Evolutionary conservation across 73 alveolate species (phyloP), one percentile per base, ranked within the genome.

Genomic region (Stentor roeselii): DNA sequence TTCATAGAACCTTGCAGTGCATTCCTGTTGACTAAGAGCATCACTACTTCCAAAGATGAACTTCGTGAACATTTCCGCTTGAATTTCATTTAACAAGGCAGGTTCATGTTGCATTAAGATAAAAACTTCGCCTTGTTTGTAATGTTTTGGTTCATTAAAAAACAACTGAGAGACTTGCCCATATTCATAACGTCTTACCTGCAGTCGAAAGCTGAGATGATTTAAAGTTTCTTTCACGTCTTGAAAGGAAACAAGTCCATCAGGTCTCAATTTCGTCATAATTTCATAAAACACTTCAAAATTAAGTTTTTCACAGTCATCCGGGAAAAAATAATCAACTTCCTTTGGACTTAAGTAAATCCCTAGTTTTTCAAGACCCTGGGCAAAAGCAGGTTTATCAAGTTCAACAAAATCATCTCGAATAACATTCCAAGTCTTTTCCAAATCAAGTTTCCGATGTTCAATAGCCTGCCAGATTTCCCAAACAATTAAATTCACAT

Each of bases 391-490:
- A 1, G 21, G 42, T 21, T 14, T 27, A 40, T n/a, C 14, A 30
- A 67, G 21, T 27, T 67, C 80, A 30, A 2, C 50, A 21, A 50
- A 50, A 67, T 34, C 37, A 30, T 21, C 80, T n/a, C 34, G 27
- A 27, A 67, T 21, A 27, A 34, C 27, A n/a, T 67, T 32, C 80
- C 80, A 67, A 21, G 80, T 40, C 34, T n/a, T 30, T 30, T 67
- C 80, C 14, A 67, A 2, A 32, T n/a, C 2, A 21, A 67, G n/a
- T 67, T 32, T 67, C 34, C 80, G 21, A 32, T 67, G 80, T 67
- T 67, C 80, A 21, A 67, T 34, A 67, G 80, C 80, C 34, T 67
- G 80, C 42, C 80, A 67, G n/a, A 67, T 67, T 30, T 67, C 80
- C 37, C 80, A 67, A 21, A 67, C 37, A 15, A 67, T 21, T 21